Percentiles rank a stretch among this genome's conserved stretches.
Conservation (phyloP, 495 filamentous ascomycete species). For the Penicillium maclennaniae region DNA sequence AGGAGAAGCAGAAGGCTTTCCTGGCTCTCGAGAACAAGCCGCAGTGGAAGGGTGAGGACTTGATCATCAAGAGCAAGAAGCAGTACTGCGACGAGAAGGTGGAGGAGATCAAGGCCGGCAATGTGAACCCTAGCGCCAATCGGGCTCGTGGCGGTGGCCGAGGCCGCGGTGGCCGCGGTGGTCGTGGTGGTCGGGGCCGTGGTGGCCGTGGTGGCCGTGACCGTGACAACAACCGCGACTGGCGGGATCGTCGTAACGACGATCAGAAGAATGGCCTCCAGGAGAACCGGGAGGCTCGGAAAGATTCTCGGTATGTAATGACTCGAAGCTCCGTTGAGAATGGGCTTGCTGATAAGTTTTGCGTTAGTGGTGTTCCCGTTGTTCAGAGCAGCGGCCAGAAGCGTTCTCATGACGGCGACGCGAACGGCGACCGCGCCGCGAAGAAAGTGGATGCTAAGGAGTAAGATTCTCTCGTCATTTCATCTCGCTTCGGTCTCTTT, state of each 20-base stretch:
- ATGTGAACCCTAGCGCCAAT: slow-evolving; percentile 51
- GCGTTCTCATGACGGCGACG: slow-evolving; percentile 45
- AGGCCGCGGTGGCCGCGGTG: slow-evolving; percentile 27
- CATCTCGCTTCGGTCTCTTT: slow-evolving; percentile 9
- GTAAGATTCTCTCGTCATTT: slow-evolving; percentile 20
- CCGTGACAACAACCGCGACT: slow-evolving; percentile 54
- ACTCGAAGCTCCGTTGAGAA: neutral
- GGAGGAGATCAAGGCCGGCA: slow-evolving; percentile 69
- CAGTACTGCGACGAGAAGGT: slow-evolving; percentile 80
- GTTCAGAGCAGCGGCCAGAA: slow-evolving; percentile 49
- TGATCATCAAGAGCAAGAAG: slow-evolving; percentile 78
- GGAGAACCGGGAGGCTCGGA: slow-evolving; percentile 32
- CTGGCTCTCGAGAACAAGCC: slow-evolving; percentile 75
- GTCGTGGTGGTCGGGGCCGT: slow-evolving; percentile 23
- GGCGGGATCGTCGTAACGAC: slow-evolving; percentile 63
- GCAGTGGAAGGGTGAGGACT: slow-evolving; percentile 67
- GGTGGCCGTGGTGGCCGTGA: slow-evolving; percentile 7
- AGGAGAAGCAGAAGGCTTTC: slow-evolving; percentile 73
- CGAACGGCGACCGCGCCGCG: slow-evolving; percentile 36
- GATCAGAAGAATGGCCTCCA: slow-evolving; percentile 62
- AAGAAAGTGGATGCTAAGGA: slow-evolving; percentile 52
- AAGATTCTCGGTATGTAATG: slow-evolving; percentile 43
- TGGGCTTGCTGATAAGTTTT: neutral
- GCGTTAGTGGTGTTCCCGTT: slow-evolving; percentile 43
- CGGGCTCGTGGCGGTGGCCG: slow-evolving; percentile 34